Evolutionary conservation across 2,329 filamentous ascomycete species (phyloP).

Genomic region (Pseudogymnoascus sp.): DNA sequence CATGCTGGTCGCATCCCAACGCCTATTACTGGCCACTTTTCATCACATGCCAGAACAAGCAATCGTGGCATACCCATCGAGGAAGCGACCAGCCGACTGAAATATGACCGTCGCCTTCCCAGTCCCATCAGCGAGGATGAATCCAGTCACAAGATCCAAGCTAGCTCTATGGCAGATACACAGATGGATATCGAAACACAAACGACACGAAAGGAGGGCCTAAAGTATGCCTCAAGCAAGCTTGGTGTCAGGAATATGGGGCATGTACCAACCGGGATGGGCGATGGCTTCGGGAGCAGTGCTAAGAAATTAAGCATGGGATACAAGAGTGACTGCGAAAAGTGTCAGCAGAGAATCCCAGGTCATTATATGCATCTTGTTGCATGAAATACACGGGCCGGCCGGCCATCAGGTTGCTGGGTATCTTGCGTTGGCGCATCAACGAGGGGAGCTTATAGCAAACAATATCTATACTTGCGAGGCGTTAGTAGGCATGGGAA

Average conservation of each 20-base stretch:
- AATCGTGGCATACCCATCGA: constrained; percentile 18
- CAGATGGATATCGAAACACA: constrained; percentile 27
- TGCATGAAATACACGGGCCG: background rate
- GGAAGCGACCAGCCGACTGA: constrained; percentile 22
- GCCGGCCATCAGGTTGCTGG: background rate
- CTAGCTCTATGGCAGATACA: constrained; percentile 26
- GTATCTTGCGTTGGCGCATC: background rate
- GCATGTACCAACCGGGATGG: constrained; percentile 20
- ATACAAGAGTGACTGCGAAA: constrained; percentile 70
- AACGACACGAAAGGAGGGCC: constrained; percentile 13
- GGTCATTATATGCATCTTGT: constrained; percentile 49
- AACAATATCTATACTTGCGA: background rate
- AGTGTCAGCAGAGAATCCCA: constrained; percentile 66
- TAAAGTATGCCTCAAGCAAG: constrained; percentile 29
- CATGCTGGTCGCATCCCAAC: constrained; percentile 28
- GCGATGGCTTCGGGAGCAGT: constrained; percentile 37
- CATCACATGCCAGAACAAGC: constrained; percentile 20
- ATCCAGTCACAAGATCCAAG: constrained; percentile 26
- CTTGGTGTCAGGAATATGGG: constrained; percentile 28
- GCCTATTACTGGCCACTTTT: constrained; percentile 29
- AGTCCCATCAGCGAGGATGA: constrained; percentile 31
- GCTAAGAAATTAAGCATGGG: constrained; percentile 72
- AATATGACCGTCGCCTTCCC: constrained; percentile 26
- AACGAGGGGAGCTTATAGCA: background rate
- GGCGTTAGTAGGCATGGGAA: background rate